Conservation (phyloP, 352 stramenopile genomes). For the Phytophthora podocarpi region DNA sequence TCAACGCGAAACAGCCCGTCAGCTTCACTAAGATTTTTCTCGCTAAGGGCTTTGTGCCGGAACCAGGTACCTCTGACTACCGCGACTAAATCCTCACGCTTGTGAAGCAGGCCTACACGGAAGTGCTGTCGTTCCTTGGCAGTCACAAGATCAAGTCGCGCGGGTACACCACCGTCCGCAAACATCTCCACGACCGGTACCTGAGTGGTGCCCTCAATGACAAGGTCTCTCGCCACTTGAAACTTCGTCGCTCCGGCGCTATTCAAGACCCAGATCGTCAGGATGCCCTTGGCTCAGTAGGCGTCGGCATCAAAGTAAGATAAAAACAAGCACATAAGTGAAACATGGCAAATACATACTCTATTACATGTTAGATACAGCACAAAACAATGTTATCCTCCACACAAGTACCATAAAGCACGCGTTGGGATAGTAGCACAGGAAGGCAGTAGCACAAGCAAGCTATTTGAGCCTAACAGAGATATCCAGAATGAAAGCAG, state of each 20-base stretch:
- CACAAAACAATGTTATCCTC: too few species aligned
- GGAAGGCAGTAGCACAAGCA: too few species aligned
- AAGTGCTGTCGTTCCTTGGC: conserved; percentile 2
- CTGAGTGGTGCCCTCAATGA: neutral
- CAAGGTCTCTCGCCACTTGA: neutral
- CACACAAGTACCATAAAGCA: too few species aligned
- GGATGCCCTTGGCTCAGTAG: neutral
- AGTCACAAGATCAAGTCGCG: neutral
- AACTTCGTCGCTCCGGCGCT: neutral
- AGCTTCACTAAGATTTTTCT: conserved; percentile 25
- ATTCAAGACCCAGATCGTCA: conserved; percentile 6
- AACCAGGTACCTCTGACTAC: neutral
- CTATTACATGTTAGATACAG: too few species aligned
- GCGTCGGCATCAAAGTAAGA: too few species aligned
- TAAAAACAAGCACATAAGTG: too few species aligned
- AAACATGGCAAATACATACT: too few species aligned
- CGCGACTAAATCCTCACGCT: conserved; percentile 6
- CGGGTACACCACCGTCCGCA: neutral
- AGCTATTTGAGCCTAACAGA: too few species aligned
- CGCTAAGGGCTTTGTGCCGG: conserved; percentile 1
- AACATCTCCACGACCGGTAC: conserved; percentile 2
- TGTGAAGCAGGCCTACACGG: neutral
- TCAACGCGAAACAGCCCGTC: conserved; percentile 18
- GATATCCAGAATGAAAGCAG: too few species aligned
- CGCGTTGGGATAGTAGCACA: too few species aligned